Base-by-base conservation (phyloP, 345 rosid genomes). In the Pugionium cornutum region DNA sequence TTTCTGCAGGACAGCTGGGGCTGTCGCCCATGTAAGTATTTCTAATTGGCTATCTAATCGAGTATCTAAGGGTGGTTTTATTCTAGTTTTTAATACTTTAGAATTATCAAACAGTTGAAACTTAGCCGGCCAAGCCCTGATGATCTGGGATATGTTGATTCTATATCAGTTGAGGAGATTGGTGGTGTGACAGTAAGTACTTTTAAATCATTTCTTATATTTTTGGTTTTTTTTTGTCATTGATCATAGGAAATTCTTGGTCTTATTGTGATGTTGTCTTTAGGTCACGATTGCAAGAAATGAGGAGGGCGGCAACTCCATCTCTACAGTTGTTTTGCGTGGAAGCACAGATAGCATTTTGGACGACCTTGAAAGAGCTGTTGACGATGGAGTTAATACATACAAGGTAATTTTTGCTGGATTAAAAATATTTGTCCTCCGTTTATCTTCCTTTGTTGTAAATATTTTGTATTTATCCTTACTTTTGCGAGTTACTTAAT, bases 281-380 rank as follows among this genome's bases (percentile, higher is more conserved):
- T 67, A 91, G 97, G 96, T 89, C 34, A 95, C 91, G 11, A 44
- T 95, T 62, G 94, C 87, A 53, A 86, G 82, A 81, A 95, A 86
- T 48, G 99, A 95, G 78, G 89, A 82, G 75, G 96, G 99, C 46
- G 98, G 98, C 58, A 91, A 86, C 79, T 91, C 87, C 59, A 79
- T 91, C 4, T 75, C 89, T 33, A 91, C 99, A 51, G 90, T 95
- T 67, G 87, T 95, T 68, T 73, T 95, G 70, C 88, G 98, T 62
- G 98, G 97, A 76, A 91, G 98, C 73, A 95, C 99, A 1, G 96
- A 89, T 46, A 89, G 99, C 74, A 91, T 89, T 55, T 78, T 95
- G 66, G 99, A 95, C 65, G 98, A 95, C 74, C 98, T 91, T 76
- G 99, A 95, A 81, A 84, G 98, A 83, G 99, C 99, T 33, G 91